Percentiles rank a stretch among this genome's conserved stretches.
phyloP scores from a whole-genome alignment of 2,329 filamentous ascomycete species.

The Daldinia eschscholtzii region DNA sequence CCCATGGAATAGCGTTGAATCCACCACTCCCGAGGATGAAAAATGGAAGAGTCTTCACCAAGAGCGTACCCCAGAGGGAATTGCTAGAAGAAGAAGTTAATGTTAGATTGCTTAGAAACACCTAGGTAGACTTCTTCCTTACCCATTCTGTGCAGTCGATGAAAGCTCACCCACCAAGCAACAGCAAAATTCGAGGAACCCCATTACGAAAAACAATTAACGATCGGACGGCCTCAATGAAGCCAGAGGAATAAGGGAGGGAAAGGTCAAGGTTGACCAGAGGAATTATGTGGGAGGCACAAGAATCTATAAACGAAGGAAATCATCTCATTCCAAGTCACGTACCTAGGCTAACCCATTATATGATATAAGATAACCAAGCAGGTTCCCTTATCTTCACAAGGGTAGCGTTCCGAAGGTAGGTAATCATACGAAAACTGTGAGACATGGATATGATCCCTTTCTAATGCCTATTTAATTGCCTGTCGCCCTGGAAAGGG shows the following conservation, averaged over 20 bases:
- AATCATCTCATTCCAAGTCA: neutral
- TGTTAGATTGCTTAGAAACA: neutral
- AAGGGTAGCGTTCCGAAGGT: slow-evolving; percentile 29
- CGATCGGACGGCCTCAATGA: slow-evolving; percentile 46
- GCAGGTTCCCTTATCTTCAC: slow-evolving; percentile 15
- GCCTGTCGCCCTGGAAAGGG: neutral
- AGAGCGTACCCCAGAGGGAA: slow-evolving; percentile 53
- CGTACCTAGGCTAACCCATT: slow-evolving; percentile 24
- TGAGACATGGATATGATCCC: slow-evolving; percentile 37
- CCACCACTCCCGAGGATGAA: slow-evolving; percentile 45
- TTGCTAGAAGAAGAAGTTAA: slow-evolving; percentile 37
- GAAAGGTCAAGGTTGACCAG: slow-evolving; percentile 21
- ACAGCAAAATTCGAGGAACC: slow-evolving; percentile 41
- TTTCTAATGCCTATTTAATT: slow-evolving; percentile 19
- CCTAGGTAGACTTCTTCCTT: slow-evolving; percentile 27
- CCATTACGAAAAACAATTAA: slow-evolving; percentile 45
- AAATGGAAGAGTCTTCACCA: slow-evolving; percentile 50
- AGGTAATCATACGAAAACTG: slow-evolving; percentile 8
- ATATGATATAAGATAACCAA: slow-evolving; percentile 22
- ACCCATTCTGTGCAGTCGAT: slow-evolving; percentile 48
- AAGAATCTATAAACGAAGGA: slow-evolving; percentile 23
- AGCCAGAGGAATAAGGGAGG: slow-evolving; percentile 36
- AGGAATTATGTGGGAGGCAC: slow-evolving; percentile 26
- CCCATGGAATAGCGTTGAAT: slow-evolving; percentile 60
- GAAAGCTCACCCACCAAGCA: slow-evolving; percentile 45